Evolutionary conservation across 805 yeast species (phyloP), one percentile per base, ranked within the genome.

Genomic region (Priceomyces fermenticarens): DNA sequence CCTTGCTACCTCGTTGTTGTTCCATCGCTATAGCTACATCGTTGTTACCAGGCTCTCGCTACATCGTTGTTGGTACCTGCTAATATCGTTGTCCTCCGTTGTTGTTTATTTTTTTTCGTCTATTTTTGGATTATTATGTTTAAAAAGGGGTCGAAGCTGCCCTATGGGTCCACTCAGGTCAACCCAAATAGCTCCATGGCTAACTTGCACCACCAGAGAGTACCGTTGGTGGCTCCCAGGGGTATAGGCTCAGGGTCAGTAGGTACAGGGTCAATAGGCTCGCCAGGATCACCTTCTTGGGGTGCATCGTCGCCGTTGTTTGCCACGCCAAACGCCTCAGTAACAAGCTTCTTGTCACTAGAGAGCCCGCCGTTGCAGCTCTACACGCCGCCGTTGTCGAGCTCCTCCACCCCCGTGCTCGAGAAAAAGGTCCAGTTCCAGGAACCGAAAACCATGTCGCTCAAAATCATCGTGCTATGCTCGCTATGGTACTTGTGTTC

Each of bases 401-500:
- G 47, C 25, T 42, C 62, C 2, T 54, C 61, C 11, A 60, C 69
- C 3, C 72, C 71, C 1, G 49, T 55, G 26, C 51, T 50, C 39
- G 69, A 60, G 32, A 27, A 35, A 12, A 15, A 12, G 12, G 14
- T 32, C 17, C 30, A 25, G 30, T 25, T 35, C 30, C 13, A 23
- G 6, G 32, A 29, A 29, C 32, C 15, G 6, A n/a, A 20, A 14
- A 14, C 32, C 32, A 29, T 29, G 32, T 12, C 13, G 15, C 15
- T 46, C 17, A 55, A 53, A 39, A 47, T 62, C 10, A 40, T 59
- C 3, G 35, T 49, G 7, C 62, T 86, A 27, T 91, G 98, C 60
- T 56, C 75, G 7, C 53, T 74, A 29, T 91, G 98, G 98, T 91
- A 91, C 64, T 55, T 79, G 25, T 69, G 83, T 8, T 83, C 95